phyloP scores from a whole-genome alignment of 2,329 filamentous ascomycete genomes.

The Dactylellina leptospora region DNA sequence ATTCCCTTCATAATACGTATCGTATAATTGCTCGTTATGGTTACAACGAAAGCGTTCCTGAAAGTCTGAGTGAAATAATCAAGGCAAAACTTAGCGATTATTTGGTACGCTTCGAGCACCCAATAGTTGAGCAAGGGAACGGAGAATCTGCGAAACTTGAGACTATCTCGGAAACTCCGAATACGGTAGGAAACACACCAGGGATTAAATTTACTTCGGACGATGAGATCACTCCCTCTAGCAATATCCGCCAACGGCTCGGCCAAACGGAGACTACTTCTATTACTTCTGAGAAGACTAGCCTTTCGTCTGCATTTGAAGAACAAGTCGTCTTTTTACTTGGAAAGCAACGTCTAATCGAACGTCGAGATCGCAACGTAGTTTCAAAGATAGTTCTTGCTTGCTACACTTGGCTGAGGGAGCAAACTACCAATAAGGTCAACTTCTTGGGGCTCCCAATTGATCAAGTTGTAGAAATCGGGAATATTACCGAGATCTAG shows the following conservation, averaged over 20 bases:
- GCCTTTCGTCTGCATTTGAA: conserved; percentile 40
- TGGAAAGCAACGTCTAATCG: conserved; percentile 37
- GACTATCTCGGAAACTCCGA: not conserved
- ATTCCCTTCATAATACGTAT: conserved; percentile 71
- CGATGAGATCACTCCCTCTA: conserved; percentile 16
- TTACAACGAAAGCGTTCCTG: conserved; percentile 75
- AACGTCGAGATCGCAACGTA: conserved; percentile 24
- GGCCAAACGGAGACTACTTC: conserved; percentile 15
- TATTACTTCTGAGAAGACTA: conserved; percentile 22
- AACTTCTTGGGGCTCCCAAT: conserved; percentile 62
- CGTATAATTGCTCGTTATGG: conserved; percentile 75
- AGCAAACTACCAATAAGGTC: conserved; percentile 48
- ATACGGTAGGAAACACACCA: not conserved
- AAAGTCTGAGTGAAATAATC: conserved; percentile 66
- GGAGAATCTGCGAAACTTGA: conserved; percentile 36
- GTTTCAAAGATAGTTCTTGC: conserved; percentile 14
- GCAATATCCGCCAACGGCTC: conserved; percentile 18
- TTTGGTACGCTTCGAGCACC: conserved; percentile 9
- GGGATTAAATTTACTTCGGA: conserved; percentile 4
- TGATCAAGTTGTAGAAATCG: conserved; percentile 73
- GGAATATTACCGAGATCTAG: conserved; percentile 73
- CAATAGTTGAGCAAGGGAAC: not conserved
- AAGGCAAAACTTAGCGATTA: conserved; percentile 33
- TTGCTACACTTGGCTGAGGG: conserved; percentile 41
- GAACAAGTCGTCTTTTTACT: conserved; percentile 49